Evolutionary conservation across 225 moss, liverwort and hornwort species (phyloP), one percentile per base, ranked within the genome.

Genomic region (Polytrichum formosum): DNA sequence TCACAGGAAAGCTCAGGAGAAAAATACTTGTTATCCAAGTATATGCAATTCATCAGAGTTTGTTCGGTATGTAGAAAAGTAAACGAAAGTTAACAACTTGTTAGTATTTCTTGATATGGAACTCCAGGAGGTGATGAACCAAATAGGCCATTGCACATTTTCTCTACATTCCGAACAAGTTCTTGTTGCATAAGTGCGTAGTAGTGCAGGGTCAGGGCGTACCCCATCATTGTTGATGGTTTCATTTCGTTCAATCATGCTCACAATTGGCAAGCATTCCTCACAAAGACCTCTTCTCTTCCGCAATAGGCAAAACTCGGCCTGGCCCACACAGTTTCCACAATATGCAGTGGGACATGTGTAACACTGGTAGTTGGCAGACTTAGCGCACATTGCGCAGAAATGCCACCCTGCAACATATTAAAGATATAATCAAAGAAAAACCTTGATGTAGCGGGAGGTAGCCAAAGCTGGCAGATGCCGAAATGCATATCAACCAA

Each of bases 241-340:
- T 81, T 93, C 90, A 58, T 89, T 83, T 75, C 91, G 87, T 81
- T 96, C 96, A 72, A 96, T 96, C 96, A 96, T 93, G 69, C 87
- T 89, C 63, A 96, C 96, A 28, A 96, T 91, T 70, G 93, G 93
- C 84, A 87, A 82, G 74, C 96, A 96, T 20, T 96, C 96, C 66
- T 93, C 93, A 67, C 96, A 96, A 16, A 96, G 61, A 35, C 96
- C 96, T 76, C 91, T 93, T 63, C 87, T 80, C 74, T 96, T 88
- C 7, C 93, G 85, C 78, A 96, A 83, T 72, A 87, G 62, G 61
- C 83, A 77, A 72, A 96, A 96, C 66, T 96, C 93, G 27, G 85
- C 90, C 55, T 93, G 79, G 37, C 58, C 73, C 68, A 91, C 79
- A 78, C 96, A 96, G 31, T 67, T 60, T 54, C 71, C 74, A 71